A percentile compares a stretch with the other conserved stretches of the same genome.
Evolutionary conservation across 345 rosid genomes (phyloP).

Genomic region (Arabidopsis arenosa): DNA sequence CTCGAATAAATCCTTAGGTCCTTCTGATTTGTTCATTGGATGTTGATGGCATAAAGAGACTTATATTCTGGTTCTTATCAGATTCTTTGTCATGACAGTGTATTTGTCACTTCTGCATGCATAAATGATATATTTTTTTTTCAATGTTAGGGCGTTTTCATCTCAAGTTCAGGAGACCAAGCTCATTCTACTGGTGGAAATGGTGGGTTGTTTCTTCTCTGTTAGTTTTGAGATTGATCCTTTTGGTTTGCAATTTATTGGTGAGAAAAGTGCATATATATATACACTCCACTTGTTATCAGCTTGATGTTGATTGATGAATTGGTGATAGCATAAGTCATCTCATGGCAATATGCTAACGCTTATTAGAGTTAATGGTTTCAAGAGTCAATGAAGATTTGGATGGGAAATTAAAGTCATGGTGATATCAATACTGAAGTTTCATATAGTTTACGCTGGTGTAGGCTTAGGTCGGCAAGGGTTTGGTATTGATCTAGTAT

Average conservation of each 20-base stretch:
- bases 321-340: constrained; percentile 18
- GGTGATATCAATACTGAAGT: not conserved
- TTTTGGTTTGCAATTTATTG: not conserved
- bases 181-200: constrained; percentile 90
- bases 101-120: constrained; percentile 19
- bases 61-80: constrained; percentile 2
- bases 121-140: not conserved
- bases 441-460: not conserved
- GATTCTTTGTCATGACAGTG: constrained; percentile 8
- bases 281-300: not conserved
- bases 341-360: constrained; percentile 11
- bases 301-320: not conserved
- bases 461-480: constrained; percentile 7
- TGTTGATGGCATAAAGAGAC: constrained; percentile 13
- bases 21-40: constrained; percentile 23
- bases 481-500: constrained; percentile 24
- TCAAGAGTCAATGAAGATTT: constrained; percentile 3
- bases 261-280: constrained; percentile 2
- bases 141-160: constrained; percentile 65
- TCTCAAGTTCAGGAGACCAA: constrained; percentile 90
- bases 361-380: constrained; percentile 13
- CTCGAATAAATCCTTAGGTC: not conserved
- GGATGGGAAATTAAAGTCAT: constrained; percentile 3
- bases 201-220: constrained; percentile 51
- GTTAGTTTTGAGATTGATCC: constrained; percentile 28